Base-by-base conservation (phyloP, 495 filamentous ascomycete species). In the Glarea lozoyensis region DNA sequence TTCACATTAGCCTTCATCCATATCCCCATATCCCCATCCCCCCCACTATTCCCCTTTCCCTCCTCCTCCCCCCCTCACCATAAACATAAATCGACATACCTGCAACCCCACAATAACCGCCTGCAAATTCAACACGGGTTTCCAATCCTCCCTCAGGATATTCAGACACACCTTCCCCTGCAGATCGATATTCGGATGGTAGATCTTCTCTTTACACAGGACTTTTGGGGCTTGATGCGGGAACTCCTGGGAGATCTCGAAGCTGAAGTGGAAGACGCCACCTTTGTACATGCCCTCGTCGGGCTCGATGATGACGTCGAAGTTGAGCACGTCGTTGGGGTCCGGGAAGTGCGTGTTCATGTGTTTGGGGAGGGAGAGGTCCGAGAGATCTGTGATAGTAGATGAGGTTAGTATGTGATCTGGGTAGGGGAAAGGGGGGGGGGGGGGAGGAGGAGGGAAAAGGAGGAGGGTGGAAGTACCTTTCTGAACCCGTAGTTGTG, bases 221-320 rank as follows among this genome's bases (percentile, higher is more conserved):
- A 98, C 93, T 65, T 97, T 97, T 1, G 92, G 92, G 45, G 92
- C 89, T 60, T 97, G 92, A 62, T 97, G 93, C 7, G 92, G 92
- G 69, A 94, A 98, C 66, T 84, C 88, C 54, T 89, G 85, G 58
- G 86, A 84, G 66, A 97, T 94, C 52, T 76, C 73, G 65, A 98
- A 97, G 30, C 68, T 83, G 67, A 98, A 98, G 53, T 80, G 75
- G 66, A 98, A 98, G 10, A 69, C 60, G 40, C 92, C 93, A 55
- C 81, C 82, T 59, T 86, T 86, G 70, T 98, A 98, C 79, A 98
- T 92, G 61, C 92, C 92, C 67, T 97, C 92, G 67, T 98, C 92
- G 7, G 92, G 92, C 53, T 87, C 81, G 67, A 98, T 90, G 49
- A 81, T 87, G 49, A 97, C 78, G 22, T 78, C 83, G 67, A 98